phyloP scores from a whole-genome alignment of 345 rosid species.

The Diplotaxis tenuifolia region DNA sequence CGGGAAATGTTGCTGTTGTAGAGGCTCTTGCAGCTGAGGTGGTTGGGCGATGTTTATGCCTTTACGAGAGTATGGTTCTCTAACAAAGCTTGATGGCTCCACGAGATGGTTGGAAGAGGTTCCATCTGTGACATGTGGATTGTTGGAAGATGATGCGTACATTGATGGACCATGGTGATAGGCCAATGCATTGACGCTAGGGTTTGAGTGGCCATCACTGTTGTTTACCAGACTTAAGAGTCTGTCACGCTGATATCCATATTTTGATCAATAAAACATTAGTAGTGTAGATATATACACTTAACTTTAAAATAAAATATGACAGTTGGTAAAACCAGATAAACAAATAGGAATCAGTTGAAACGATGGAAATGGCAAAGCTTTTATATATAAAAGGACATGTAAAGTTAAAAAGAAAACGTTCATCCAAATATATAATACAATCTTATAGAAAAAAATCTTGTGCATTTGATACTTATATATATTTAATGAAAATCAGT shows the following conservation, averaged over 20 bases:
- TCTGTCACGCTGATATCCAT: conserved; percentile 7
- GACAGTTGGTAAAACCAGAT: not conserved
- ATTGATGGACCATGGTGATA: not conserved
- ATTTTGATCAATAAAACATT: not conserved
- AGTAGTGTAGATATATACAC: not conserved
- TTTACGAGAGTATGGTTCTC: conserved; percentile 16
- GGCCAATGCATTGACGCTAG: not conserved
- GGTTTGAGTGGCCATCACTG: not conserved
- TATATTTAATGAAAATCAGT: not conserved
- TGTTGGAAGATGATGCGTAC: conserved; percentile 2
- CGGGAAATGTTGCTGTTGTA: not conserved
- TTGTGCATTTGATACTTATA: no score
- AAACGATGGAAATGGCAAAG: not conserved
- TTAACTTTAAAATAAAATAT: no score
- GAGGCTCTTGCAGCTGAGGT: not conserved
- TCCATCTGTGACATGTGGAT: not conserved
- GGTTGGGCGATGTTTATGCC: not conserved
- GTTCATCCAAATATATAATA: not conserved
- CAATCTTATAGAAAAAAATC: not conserved
- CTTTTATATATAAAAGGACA: not conserved
- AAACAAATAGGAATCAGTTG: not conserved
- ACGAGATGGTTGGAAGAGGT: not conserved
- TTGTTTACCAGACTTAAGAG: not conserved
- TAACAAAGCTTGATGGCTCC: not conserved
- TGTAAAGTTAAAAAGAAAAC: not conserved